Evolutionary conservation across 768 basidiomycete genomes (phyloP), one percentile per base, ranked within the genome.

Genomic region (Phlebiopsis gigantea): DNA sequence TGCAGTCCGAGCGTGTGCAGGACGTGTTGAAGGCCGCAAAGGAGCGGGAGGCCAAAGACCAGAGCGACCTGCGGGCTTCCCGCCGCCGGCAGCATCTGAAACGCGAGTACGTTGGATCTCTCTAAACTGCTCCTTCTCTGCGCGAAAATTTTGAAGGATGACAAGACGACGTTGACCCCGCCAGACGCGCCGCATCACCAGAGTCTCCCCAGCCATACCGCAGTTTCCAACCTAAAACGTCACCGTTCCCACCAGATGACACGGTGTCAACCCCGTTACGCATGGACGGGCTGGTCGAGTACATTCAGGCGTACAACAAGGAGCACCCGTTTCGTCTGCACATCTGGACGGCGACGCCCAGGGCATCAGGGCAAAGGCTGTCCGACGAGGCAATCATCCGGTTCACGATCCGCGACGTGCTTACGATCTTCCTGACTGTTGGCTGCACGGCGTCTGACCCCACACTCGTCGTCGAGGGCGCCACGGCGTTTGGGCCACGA

Each of bases 401-500:
- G 41, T 80, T 87, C 60, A 74, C 73, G 15, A 80, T 89, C 55
- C 73, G 74, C 1, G 87, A 91, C 61, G 83, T 90, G 47, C 69
- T 90, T 55, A 81, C 75, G 5, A 82, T 83, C 55, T 90, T 84
- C 72, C 64, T 90, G 44, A 80, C 79, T 5, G 68, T 76, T 52
- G 68, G 63, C 2, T 62, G 60, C 26, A 57, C 66, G 14, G 55
- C 57, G 31, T 71, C 72, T 19, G 71, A 71, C 34, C 43, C 56
- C 46, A 42, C 48, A 61, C 70, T 83, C 39, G 61, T 79, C 12
- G 78, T 85, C 28, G 87, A 88, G 63, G 85, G 77, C 54, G 76
- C 87, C 44, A 77, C 82, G n/a, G 79, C 78, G 9, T 88, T 90
- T 67, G 88, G 86, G 5, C 83, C 89, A 22, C 75, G 88, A 63